Evolutionary conservation across 1,284 basidiomycete genomes (phyloP).

Genomic region (Trichosporon sp.): DNA sequence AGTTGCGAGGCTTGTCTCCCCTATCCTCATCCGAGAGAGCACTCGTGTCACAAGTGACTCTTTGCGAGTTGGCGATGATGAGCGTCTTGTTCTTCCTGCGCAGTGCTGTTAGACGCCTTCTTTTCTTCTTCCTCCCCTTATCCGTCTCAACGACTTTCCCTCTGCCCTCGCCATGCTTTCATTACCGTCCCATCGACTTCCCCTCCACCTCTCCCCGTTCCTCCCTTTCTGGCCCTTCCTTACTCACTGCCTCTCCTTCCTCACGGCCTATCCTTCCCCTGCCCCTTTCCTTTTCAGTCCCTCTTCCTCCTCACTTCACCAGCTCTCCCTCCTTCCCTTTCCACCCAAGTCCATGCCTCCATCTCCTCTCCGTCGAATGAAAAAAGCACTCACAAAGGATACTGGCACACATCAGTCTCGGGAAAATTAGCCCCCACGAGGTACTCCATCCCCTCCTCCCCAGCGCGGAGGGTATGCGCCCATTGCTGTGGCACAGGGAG

Average conservation of each 20-base stretch:
- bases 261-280: too few relatives aligned
- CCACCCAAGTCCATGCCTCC: too few relatives aligned
- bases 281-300: too few relatives aligned
- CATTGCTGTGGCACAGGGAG: constrained; percentile 10
- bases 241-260: too few relatives aligned
- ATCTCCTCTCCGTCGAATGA: not conserved
- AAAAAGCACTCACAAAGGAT: constrained; percentile 22
- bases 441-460: constrained; percentile 23
- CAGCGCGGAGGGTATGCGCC: constrained; percentile 23
- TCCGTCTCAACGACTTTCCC: not conserved
- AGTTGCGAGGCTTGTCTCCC: not conserved
- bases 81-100: constrained; percentile 5
- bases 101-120: not conserved
- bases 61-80: not conserved
- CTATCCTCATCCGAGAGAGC: not conserved
- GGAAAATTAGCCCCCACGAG: constrained; percentile 23
- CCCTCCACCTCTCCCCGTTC: not conserved
- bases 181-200: too few relatives aligned
- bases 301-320: too few relatives aligned
- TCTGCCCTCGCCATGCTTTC: too few relatives aligned
- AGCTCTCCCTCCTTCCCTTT: too few relatives aligned
- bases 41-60: not conserved
- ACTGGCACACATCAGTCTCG: constrained; percentile 23
- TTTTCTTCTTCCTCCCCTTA: not conserved
- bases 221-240: too few relatives aligned